Percentiles rank a stretch among this genome's conserved stretches.
Evolutionary conservation across 306 rosid species (phyloP).

Genomic region (Dalbergia cochinchinensis): DNA sequence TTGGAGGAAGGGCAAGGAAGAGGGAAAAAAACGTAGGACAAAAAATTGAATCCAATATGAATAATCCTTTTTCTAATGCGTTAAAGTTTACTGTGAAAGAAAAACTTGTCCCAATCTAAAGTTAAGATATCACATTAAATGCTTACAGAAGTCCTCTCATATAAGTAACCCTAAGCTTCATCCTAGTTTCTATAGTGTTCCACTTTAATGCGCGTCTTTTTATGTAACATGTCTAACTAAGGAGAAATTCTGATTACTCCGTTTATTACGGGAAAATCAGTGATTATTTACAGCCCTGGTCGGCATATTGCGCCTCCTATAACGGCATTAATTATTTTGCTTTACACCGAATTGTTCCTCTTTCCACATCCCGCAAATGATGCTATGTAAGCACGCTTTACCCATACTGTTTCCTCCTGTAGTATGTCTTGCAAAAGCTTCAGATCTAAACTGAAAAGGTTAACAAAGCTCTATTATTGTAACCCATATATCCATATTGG

Average conservation of each 20-base stretch:
- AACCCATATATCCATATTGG: neutral
- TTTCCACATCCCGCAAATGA: conserved; percentile 56
- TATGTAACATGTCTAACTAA: neutral
- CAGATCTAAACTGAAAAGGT: neutral
- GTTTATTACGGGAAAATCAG: conserved; percentile 53
- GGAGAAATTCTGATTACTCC: conserved; percentile 47
- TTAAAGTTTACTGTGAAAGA: no score
- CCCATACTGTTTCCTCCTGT: conserved; percentile 29
- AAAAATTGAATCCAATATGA: no score
- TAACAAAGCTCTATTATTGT: conserved; percentile 1
- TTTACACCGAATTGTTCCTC: conserved; percentile 78
- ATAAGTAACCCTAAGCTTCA: no score
- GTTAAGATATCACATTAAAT: no score
- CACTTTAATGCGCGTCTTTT: neutral
- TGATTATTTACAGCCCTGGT: neutral
- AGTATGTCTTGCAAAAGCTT: conserved; percentile 1
- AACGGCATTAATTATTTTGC: conserved; percentile 40
- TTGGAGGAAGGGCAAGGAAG: no score
- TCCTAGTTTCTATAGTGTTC: neutral
- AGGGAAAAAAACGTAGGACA: no score
- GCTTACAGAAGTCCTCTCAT: no score
- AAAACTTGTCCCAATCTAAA: no score
- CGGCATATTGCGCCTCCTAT: conserved; percentile 30
- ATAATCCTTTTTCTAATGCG: no score
- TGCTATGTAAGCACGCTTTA: conserved; percentile 74